phyloP scores from a whole-genome alignment of 257 asterid genomes.

The Solanum habrochaites region DNA sequence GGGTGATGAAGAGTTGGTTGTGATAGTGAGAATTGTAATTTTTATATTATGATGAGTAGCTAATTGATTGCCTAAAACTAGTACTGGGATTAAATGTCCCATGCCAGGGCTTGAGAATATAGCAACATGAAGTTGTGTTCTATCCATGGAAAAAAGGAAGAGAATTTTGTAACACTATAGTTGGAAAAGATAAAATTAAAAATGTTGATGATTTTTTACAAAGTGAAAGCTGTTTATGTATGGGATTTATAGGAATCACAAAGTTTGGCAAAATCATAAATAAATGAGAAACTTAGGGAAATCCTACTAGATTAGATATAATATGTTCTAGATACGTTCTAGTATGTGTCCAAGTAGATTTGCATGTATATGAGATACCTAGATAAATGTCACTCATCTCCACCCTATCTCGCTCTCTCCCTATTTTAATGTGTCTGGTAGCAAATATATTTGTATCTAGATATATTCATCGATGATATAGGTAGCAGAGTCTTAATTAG shows the following conservation, averaged over 20 bases:
- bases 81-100: constrained; percentile 10
- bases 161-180: neutral
- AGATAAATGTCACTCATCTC: too few species aligned
- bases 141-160: neutral
- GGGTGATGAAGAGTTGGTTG: neutral
- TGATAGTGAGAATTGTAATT: constrained; percentile 10
- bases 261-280: neutral
- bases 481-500: too few species aligned
- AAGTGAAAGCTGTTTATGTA: neutral
- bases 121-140: constrained; percentile 10
- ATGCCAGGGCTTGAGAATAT: constrained; percentile 13
- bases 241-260: neutral
- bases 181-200: neutral
- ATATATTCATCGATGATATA: too few species aligned
- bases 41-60: neutral
- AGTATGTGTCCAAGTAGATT: too few species aligned
- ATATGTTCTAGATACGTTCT: too few species aligned
- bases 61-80: constrained; percentile 7
- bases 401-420: too few species aligned
- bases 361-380: too few species aligned
- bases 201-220: neutral
- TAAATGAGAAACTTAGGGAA: too few species aligned
- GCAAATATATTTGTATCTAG: too few species aligned
- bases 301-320: too few species aligned
- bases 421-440: too few species aligned